These are phyloP conservation scores for Tolypocladium pustulatum DNA, from an alignment of 2,329 filamentous ascomycete genomes.

Conservation along the genomic window DNA sequence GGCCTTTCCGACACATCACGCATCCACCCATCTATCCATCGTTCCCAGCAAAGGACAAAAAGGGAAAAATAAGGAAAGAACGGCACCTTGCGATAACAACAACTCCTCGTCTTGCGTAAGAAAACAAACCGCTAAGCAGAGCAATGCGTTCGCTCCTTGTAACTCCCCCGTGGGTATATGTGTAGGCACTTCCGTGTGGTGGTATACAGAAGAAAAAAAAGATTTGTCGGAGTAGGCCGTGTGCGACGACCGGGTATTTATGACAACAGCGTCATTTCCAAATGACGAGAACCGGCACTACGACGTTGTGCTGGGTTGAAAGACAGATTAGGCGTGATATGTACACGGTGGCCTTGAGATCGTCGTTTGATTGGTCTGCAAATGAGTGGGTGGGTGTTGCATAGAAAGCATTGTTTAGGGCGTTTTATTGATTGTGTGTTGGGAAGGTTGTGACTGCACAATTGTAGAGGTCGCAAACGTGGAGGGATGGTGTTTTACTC, in stretches of 20 bases:
- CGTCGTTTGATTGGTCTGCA: neutral
- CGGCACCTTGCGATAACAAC: neutral
- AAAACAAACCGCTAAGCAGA: neutral
- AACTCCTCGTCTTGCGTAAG: neutral
- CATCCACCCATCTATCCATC: neutral
- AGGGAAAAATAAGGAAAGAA: neutral
- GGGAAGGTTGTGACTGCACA: no score
- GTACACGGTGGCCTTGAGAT: neutral
- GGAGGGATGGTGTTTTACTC: conserved; percentile 21
- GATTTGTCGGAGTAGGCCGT: neutral
- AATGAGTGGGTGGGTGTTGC: neutral
- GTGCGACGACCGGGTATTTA: neutral
- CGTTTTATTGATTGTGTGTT: neutral
- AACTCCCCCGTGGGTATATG: neutral
- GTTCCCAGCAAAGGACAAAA: neutral
- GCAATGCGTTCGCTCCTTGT: neutral
- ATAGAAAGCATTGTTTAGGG: neutral
- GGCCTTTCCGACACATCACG: neutral
- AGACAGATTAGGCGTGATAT: neutral
- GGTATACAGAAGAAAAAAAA: neutral
- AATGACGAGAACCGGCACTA: neutral
- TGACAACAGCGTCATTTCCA: neutral
- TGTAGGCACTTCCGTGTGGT: neutral
- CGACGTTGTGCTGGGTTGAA: neutral
- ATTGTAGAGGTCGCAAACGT: neutral